Evolutionary conservation across 176 grass and related monocot genomes (phyloP).

Genomic region (Thinopyrum elongatum): DNA sequence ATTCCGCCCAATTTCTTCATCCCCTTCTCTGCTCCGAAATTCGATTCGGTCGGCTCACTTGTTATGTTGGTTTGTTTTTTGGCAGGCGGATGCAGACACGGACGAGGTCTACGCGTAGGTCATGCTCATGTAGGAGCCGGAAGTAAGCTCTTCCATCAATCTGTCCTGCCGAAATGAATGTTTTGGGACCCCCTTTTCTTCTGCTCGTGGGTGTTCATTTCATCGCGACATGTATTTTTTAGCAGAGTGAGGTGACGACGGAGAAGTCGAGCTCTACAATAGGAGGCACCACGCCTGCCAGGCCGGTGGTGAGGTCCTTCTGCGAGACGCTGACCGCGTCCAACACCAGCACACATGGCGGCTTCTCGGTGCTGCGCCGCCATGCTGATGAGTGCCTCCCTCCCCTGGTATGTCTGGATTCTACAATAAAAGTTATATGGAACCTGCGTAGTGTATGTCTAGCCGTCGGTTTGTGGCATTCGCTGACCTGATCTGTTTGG

Average conservation of each 20-base stretch:
- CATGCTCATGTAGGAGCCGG: constrained; percentile 77
- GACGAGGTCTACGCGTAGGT: constrained; percentile 92
- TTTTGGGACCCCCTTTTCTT: neutral
- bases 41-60: neutral
- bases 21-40: neutral
- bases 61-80: too few relatives aligned
- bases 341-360: constrained; percentile 92
- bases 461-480: neutral
- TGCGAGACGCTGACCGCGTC: constrained; percentile 92
- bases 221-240: neutral
- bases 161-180: neutral
- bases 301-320: constrained; percentile 67
- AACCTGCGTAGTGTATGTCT: neutral
- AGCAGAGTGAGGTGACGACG: constrained; percentile 45
- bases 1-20: neutral
- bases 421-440: neutral
- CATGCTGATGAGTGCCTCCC: constrained; percentile 92
- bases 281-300: neutral
- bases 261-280: constrained; percentile 41
- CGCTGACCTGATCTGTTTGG: neutral
- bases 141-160: constrained; percentile 26
- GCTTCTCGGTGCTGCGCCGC: constrained; percentile 87
- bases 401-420: constrained; percentile 51
- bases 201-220: neutral
- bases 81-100: constrained; percentile 71